These are phyloP conservation scores for Penicillium coffeae DNA, from an alignment of 495 filamentous ascomycete genomes.

Conservation along the genomic window DNA sequence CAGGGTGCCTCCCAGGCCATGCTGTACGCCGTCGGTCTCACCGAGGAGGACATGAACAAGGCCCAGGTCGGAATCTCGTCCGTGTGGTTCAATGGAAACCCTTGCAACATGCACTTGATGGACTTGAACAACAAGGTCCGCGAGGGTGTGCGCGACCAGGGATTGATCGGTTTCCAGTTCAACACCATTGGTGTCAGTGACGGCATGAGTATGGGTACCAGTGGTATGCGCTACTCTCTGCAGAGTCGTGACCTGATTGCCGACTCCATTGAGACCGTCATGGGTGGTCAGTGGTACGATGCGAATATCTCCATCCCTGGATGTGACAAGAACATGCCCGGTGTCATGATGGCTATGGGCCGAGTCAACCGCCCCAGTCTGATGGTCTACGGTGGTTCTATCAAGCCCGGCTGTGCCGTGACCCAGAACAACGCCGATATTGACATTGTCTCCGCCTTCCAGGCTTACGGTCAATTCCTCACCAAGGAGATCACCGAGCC, in stretches of 20 bases:
- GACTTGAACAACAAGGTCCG: slow-evolving; percentile 78
- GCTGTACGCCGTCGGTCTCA: slow-evolving; percentile 91
- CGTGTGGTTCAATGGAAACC: slow-evolving; percentile 84
- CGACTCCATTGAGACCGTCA: slow-evolving; percentile 97
- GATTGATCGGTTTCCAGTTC: slow-evolving; percentile 84
- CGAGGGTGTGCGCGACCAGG: slow-evolving; percentile 77
- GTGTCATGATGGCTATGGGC: slow-evolving; percentile 97
- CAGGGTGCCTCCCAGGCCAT: slow-evolving; percentile 98
- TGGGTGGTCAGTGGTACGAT: slow-evolving; percentile 99
- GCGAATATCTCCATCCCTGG: slow-evolving; percentile 97
- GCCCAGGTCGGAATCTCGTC: slow-evolving; percentile 97
- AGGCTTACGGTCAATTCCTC: slow-evolving; percentile 95
- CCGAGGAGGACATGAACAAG: slow-evolving; percentile 81
- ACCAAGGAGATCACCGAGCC: slow-evolving; percentile 88
- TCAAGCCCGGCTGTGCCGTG: slow-evolving; percentile 79
- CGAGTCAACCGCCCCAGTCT: slow-evolving; percentile 87
- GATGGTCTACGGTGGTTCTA: slow-evolving; percentile 97
- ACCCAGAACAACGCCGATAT: slow-evolving; percentile 72
- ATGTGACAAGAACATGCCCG: slow-evolving; percentile 99
- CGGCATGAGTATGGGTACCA: slow-evolving; percentile 55
- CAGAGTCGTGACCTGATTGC: slow-evolving; percentile 95
- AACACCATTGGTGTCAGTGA: slow-evolving; percentile 94
- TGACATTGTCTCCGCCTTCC: slow-evolving; percentile 96
- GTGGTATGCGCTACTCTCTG: slow-evolving; percentile 87
- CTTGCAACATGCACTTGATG: slow-evolving; percentile 98